These are phyloP conservation scores for Tanacetum coccineum DNA, from an alignment of 129 eudicot genomes.

Conservation along the genomic window DNA sequence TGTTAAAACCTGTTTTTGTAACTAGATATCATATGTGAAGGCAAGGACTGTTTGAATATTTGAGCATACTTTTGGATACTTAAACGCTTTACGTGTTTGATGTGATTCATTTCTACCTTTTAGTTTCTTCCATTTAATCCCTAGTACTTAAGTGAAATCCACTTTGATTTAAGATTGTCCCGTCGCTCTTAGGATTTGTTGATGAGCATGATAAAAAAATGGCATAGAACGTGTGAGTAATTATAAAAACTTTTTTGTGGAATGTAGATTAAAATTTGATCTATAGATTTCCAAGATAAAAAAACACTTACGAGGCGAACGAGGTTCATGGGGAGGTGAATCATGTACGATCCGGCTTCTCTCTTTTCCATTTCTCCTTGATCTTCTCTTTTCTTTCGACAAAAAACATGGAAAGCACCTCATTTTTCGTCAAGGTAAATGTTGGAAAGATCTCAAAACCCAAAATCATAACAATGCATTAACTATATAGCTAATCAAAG, in stretches of 20 bases:
- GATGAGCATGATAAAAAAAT: not conserved
- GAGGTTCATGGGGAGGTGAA: not conserved
- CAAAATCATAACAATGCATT: slow-evolving; percentile 8
- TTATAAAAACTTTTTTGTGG: too few relatives aligned
- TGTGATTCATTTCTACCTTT: too few relatives aligned
- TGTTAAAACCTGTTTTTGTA: too few relatives aligned
- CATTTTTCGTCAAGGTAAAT: slow-evolving; percentile 34
- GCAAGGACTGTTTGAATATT: too few relatives aligned
- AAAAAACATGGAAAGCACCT: slow-evolving; percentile 73
- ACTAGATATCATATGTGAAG: too few relatives aligned
- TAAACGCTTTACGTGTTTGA: too few relatives aligned
- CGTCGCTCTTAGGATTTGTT: not conserved
- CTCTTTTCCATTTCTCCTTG: slow-evolving; percentile 28
- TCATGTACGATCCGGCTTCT: slow-evolving; percentile 21
- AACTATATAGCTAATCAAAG: not conserved
- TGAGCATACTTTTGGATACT: too few relatives aligned
- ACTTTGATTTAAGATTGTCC: too few relatives aligned
- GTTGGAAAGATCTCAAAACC: slow-evolving; percentile 7
- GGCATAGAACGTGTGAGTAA: not conserved
- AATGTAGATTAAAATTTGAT: not conserved
- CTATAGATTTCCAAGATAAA: not conserved
- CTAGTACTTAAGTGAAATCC: too few relatives aligned
- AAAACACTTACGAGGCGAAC: not conserved
- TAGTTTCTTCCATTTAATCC: too few relatives aligned
- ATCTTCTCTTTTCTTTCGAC: slow-evolving; percentile 45